Evolutionary conservation across 176 grass and related monocot species (phyloP).

Genomic region (Elaeis guineensis): DNA sequence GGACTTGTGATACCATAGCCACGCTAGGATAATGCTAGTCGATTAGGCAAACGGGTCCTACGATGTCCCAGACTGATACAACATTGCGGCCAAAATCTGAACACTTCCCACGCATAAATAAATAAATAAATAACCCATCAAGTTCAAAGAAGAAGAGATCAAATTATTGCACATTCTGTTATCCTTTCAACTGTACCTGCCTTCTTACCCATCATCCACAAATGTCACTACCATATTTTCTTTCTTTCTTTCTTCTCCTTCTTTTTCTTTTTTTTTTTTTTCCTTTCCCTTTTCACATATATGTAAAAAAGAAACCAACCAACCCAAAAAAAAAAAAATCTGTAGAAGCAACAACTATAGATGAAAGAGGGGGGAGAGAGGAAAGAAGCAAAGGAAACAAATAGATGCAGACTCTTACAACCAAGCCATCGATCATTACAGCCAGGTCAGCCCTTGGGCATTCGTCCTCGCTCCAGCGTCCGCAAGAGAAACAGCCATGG

Average conservation of each 20-base stretch:
- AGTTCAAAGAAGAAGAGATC: neutral
- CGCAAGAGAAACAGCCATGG: conserved; percentile 75
- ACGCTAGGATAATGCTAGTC: no score
- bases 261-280: no score
- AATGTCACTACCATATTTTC: neutral
- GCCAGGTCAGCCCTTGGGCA: conserved; percentile 64
- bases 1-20: no score
- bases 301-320: conserved; percentile 33
- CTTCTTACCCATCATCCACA: neutral
- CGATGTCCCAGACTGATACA: no score
- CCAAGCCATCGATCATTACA: conserved; percentile 40
- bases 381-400: conserved; percentile 8
- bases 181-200: neutral
- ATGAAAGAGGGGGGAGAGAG: conserved; percentile 28
- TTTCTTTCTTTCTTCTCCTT: neutral
- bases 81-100: no score
- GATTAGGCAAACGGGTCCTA: no score
- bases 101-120: no score
- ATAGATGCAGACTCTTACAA: neutral
- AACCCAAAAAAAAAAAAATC: conserved; percentile 38
- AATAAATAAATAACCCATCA: no score
- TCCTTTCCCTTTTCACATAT: conserved; percentile 15
- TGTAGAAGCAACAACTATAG: conserved; percentile 21
- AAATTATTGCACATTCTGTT: conserved; percentile 4
- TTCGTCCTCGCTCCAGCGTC: conserved; percentile 63